These are phyloP conservation scores for Podaxis sp. DNA, from an alignment of 768 basidiomycete genomes.

Conservation along the genomic window DNA sequence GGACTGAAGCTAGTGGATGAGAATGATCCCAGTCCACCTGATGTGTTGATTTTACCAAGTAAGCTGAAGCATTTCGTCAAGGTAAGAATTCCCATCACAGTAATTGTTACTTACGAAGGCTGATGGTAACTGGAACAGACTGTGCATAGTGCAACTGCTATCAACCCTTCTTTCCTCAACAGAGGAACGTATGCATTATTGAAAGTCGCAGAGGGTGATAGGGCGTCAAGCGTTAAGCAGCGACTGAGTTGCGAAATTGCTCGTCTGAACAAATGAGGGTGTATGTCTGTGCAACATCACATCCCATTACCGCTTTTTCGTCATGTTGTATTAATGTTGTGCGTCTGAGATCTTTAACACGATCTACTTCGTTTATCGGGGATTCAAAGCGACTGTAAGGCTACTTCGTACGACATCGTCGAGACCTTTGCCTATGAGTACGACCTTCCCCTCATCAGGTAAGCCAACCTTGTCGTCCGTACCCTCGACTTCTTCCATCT, in stretches of 20 bases:
- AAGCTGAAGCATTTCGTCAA: constrained; percentile 88
- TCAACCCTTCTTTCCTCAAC: constrained; percentile 82
- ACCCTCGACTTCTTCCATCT: constrained; percentile 51
- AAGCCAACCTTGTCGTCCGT: constrained; percentile 39
- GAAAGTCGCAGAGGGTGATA: constrained; percentile 28
- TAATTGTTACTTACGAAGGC: not conserved
- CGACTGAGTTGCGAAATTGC: constrained; percentile 25
- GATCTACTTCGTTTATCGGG: constrained; percentile 4
- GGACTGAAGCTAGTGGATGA: constrained; percentile 36
- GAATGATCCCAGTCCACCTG: constrained; percentile 58
- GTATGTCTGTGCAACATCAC: too few species aligned
- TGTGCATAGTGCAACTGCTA: constrained; percentile 70
- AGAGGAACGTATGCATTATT: constrained; percentile 58
- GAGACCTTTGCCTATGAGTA: constrained; percentile 85
- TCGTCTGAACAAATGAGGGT: constrained; percentile 1
- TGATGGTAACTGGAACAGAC: constrained; percentile 40
- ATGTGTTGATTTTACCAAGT: constrained; percentile 86
- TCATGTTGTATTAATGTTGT: not conserved
- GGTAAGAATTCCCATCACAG: constrained; percentile 36
- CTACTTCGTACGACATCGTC: constrained; percentile 53
- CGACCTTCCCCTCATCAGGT: constrained; percentile 72
- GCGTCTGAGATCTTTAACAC: constrained; percentile 1
- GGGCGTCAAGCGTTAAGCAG: constrained; percentile 26
- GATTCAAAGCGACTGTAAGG: constrained; percentile 37
- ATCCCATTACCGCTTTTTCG: too few species aligned